A percentile compares a stretch with the other conserved stretches of the same genome.
phyloP scores from a whole-genome alignment of 2,329 filamentous ascomycete genomes.

The Pleomassaria siparia region DNA sequence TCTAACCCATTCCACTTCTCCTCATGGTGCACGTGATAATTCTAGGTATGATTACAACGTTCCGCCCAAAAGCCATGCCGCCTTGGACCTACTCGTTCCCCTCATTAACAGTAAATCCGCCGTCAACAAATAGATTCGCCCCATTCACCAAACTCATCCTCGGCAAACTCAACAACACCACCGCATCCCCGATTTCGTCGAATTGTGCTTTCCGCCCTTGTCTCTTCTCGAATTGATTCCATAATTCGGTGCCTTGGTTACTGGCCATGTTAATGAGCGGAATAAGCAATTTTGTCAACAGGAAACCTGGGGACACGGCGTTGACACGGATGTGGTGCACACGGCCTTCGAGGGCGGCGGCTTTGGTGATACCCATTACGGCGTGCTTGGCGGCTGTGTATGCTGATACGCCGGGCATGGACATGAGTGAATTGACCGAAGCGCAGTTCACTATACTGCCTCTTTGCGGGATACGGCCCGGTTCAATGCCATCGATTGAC shows the following conservation, averaged over 20 bases:
- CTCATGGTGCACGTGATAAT: no score
- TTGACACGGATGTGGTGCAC: slow-evolving; percentile 13
- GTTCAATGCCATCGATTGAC: slow-evolving; percentile 7
- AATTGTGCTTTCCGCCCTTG: slow-evolving; percentile 13
- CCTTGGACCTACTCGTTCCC: neutral
- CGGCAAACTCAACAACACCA: slow-evolving; percentile 16
- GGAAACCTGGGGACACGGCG: slow-evolving; percentile 12
- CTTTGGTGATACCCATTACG: slow-evolving; percentile 33
- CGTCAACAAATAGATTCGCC: slow-evolving; percentile 15
- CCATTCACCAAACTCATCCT: slow-evolving; percentile 19
- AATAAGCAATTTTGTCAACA: slow-evolving; percentile 13
- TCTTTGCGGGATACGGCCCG: slow-evolving; percentile 6
- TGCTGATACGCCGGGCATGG: slow-evolving; percentile 12
- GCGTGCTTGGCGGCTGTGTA: slow-evolving; percentile 33
- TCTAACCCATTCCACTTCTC: no score
- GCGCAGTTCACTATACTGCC: slow-evolving; percentile 23
- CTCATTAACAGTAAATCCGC: slow-evolving; percentile 14
- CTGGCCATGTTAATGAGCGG: neutral
- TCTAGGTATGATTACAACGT: no score
- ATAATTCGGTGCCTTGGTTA: slow-evolving; percentile 2
- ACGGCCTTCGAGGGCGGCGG: slow-evolving; percentile 27
- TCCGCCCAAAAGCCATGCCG: no score
- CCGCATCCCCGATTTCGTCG: slow-evolving; percentile 18
- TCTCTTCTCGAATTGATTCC: slow-evolving; percentile 10
- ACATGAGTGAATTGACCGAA: slow-evolving; percentile 13